Evolutionary conservation across 331 rosid genomes (phyloP).

Genomic region (Prunus yedoensis): DNA sequence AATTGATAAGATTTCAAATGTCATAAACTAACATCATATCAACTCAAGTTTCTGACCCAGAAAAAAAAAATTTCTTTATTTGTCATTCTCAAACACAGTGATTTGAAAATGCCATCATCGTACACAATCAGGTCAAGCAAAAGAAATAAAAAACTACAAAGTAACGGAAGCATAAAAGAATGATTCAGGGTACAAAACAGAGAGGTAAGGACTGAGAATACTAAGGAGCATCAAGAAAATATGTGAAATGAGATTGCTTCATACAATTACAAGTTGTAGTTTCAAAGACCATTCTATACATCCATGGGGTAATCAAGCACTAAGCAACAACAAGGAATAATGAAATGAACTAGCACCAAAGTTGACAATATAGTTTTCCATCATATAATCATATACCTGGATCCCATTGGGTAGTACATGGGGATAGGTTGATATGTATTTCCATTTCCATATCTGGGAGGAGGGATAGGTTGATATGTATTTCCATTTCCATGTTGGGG

Average conservation of each 20-base stretch:
- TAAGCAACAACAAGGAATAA: neutral
- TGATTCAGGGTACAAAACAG: neutral
- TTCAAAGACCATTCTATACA: neutral
- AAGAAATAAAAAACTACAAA: neutral
- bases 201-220: neutral
- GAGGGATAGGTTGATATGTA: neutral
- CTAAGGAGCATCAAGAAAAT: neutral
- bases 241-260: neutral
- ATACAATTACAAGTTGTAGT: neutral
- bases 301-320: neutral
- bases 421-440: constrained; percentile 53
- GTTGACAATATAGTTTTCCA: neutral
- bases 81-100: neutral
- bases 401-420: constrained; percentile 56
- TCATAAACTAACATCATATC: neutral
- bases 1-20: neutral
- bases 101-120: neutral
- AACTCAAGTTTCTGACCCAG: neutral
- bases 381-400: constrained; percentile 54
- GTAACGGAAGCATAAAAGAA: neutral
- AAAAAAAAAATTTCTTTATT: neutral
- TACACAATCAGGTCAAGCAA: neutral
- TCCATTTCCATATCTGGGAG: constrained; percentile 13
- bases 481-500: constrained; percentile 12
- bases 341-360: neutral